Evolutionary conservation across 306 rosid genomes (phyloP).

Genomic region (Prunus davidiana): DNA sequence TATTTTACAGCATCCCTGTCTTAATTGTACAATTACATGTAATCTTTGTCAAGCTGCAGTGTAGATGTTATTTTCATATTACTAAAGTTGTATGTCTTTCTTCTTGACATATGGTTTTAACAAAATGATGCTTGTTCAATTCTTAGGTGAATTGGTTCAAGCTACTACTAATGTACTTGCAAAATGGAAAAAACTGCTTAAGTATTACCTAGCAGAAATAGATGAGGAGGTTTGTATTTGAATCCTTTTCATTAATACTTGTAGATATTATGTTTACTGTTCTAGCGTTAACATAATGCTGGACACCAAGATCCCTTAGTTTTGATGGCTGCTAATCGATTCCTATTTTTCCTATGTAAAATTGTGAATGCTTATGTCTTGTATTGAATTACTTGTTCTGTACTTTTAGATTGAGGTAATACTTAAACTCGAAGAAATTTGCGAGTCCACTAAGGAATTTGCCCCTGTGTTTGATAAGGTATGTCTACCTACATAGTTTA

Average conservation of each 20-base stretch:
- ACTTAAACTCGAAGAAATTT: constrained; percentile 88
- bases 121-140: constrained; percentile 4
- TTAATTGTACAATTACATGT: not conserved
- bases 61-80: not conserved
- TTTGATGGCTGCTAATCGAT: not conserved
- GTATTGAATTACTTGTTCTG: not conserved
- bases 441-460: constrained; percentile 84
- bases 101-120: not conserved
- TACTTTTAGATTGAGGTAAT: constrained; percentile 80
- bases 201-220: constrained; percentile 62
- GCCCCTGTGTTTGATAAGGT: constrained; percentile 73
- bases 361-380: constrained; percentile 2
- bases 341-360: not conserved
- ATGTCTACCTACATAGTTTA: constrained; percentile 13
- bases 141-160: constrained; percentile 59
- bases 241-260: not conserved
- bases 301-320: not conserved
- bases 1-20: not conserved
- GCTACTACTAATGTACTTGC: constrained; percentile 46
- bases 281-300: not conserved
- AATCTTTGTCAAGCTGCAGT: not conserved
- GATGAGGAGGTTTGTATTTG: constrained; percentile 80
- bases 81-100: not conserved
- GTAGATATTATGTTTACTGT: not conserved
- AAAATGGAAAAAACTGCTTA: constrained; percentile 71